phyloP scores from a whole-genome alignment of 1,284 basidiomycete species.

The Rhodotorula sp. region DNA sequence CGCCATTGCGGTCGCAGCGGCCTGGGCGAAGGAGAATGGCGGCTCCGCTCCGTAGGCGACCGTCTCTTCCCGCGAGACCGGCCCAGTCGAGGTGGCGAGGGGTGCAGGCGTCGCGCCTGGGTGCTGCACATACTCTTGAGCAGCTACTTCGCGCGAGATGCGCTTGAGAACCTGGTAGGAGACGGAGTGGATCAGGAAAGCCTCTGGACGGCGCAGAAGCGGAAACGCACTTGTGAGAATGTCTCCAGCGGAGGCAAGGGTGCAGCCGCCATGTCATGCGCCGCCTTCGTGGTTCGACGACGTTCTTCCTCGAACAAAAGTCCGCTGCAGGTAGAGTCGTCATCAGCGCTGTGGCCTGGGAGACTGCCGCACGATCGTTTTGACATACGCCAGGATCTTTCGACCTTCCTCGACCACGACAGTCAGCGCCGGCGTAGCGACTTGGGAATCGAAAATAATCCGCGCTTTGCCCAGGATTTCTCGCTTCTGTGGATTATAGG shows the following conservation, averaged over 20 bases:
- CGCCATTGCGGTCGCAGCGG: conserved; percentile 21
- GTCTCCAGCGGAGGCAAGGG: conserved; percentile 13
- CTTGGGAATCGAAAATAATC: conserved; percentile 31
- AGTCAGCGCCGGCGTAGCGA: conserved; percentile 30
- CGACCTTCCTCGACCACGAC: conserved; percentile 38
- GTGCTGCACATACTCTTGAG: conserved; percentile 4
- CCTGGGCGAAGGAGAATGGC: conserved; percentile 19
- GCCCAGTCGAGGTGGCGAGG: neutral
- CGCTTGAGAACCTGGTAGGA: conserved; percentile 32
- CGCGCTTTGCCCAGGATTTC: conserved; percentile 30
- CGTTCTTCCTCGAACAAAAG: conserved; percentile 30
- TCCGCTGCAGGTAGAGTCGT: neutral
- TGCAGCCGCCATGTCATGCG: conserved; percentile 17
- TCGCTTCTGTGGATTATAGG: conserved; percentile 18
- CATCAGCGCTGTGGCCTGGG: neutral
- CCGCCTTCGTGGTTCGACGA: conserved; percentile 24
- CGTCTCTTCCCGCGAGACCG: neutral
- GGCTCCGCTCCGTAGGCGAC: neutral
- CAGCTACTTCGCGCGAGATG: conserved; percentile 21
- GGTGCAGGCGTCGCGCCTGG: neutral
- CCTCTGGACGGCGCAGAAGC: neutral
- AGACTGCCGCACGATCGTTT: fast-evolving
- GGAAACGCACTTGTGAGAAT: conserved; percentile 26
- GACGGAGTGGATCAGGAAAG: neutral
- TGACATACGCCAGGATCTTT: conserved; percentile 29